Evolutionary conservation across 192 early-diverging fungal species (phyloP).

Genomic region (Coemansia sp.): DNA sequence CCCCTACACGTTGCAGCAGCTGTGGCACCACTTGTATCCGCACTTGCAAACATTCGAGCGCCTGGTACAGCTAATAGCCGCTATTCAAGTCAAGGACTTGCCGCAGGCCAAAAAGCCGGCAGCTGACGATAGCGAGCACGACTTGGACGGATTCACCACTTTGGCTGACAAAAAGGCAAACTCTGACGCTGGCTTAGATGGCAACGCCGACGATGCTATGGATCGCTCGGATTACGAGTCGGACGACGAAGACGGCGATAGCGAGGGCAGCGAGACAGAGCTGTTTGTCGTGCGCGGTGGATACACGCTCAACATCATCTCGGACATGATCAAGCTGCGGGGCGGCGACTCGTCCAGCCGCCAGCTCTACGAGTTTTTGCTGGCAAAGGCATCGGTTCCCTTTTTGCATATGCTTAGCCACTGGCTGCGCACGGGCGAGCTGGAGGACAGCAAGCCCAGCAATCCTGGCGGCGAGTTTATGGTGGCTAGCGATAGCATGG

Average conservation of each 20-base stretch:
- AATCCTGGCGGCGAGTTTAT: slow-evolving; percentile 86
- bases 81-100: slow-evolving; percentile 49
- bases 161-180: slow-evolving; percentile 23
- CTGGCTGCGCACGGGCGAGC: slow-evolving; percentile 91
- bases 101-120: slow-evolving; percentile 22
- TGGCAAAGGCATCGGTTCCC: slow-evolving; percentile 77
- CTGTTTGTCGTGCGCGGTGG: slow-evolving; percentile 72
- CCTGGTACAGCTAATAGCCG: slow-evolving; percentile 58
- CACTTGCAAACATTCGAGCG: slow-evolving; percentile 63
- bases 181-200: slow-evolving; percentile 18
- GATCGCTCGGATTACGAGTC: slow-evolving; percentile 4
- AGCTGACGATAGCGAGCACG: slow-evolving; percentile 3
- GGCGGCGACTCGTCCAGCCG: slow-evolving; percentile 70
- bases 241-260: slow-evolving; percentile 16
- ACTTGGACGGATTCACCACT: slow-evolving; percentile 29
- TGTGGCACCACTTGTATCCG: slow-evolving; percentile 89
- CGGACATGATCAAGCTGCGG: slow-evolving; percentile 61
- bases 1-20: slow-evolving; percentile 87
- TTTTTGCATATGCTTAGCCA: slow-evolving; percentile 80
- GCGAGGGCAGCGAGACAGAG: slow-evolving; percentile 34
- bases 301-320: slow-evolving; percentile 74
- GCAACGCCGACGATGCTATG: slow-evolving; percentile 18
- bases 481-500: slow-evolving; percentile 72
- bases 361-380: slow-evolving; percentile 76
- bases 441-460: slow-evolving; percentile 66